Evolutionary conservation across 371 early-diverging fungal genomes (phyloP).

Genomic region (Encephalitozoon romaleae): DNA sequence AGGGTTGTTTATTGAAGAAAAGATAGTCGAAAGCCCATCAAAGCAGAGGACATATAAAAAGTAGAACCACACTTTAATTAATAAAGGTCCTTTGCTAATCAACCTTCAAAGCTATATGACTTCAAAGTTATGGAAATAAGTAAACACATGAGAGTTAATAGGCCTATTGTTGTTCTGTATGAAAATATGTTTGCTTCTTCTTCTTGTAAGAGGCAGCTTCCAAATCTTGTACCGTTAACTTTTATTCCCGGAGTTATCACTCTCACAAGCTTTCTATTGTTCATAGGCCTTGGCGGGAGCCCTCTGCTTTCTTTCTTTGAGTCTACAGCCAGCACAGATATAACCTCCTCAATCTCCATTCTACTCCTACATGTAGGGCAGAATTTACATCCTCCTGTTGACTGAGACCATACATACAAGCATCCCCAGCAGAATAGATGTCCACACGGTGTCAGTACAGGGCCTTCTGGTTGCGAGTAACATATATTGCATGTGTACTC

Average conservation of each 20-base stretch:
- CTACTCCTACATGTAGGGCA: conserved; percentile 47
- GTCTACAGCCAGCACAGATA: background rate
- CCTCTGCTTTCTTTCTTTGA: background rate
- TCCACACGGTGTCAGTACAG: conserved; percentile 46
- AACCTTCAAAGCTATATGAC: background rate
- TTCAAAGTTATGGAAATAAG: background rate
- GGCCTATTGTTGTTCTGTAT: background rate
- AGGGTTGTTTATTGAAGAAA: conserved; percentile 46
- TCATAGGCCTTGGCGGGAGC: background rate
- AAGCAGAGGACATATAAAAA: conserved; percentile 51
- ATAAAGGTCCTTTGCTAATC: background rate
- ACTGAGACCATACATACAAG: conserved; percentile 38
- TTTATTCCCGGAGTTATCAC: background rate
- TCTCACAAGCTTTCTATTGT: background rate
- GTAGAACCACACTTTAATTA: background rate
- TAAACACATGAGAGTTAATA: background rate
- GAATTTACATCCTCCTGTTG: conserved; percentile 19
- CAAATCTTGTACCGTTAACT: background rate
- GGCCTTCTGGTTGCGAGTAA: conserved; percentile 34
- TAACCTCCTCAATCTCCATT: background rate
- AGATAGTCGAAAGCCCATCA: conserved; percentile 44
- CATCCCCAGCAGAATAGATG: conserved; percentile 56
- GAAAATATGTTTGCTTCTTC: background rate
- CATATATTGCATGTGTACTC: conserved; percentile 53
- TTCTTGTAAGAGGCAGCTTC: background rate